These are phyloP conservation scores for Aegilops bicornis DNA, from an alignment of 176 grass and related monocot genomes.

Conservation along the genomic window DNA sequence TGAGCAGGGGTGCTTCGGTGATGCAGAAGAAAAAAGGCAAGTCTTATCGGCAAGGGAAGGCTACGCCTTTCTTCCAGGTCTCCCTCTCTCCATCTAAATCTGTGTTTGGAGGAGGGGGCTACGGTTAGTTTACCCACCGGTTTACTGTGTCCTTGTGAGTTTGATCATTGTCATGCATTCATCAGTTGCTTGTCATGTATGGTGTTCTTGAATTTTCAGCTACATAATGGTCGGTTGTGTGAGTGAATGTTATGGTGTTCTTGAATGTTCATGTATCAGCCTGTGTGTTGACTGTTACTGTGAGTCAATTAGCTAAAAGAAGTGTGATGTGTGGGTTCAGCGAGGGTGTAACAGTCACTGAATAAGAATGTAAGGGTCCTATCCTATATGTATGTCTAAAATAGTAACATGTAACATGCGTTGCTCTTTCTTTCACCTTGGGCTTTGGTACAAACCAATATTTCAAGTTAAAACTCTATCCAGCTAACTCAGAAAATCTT, in stretches of 20 bases:
- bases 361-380: background rate
- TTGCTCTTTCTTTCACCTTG: background rate
- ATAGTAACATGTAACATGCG: background rate
- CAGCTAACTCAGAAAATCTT: too few relatives aligned
- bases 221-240: background rate
- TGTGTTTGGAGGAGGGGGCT: conserved; percentile 30
- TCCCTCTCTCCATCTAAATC: conserved; percentile 63
- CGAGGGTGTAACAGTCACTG: background rate
- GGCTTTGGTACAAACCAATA: background rate
- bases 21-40: conserved; percentile 59
- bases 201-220: background rate
- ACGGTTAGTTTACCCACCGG: conserved; percentile 10
- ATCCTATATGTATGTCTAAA: background rate
- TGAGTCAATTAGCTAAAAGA: background rate
- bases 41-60: conserved; percentile 80
- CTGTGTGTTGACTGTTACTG: background rate
- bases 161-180: background rate
- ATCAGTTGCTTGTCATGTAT: background rate
- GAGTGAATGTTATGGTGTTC: background rate
- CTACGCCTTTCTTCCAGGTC: conserved; percentile 80
- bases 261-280: background rate
- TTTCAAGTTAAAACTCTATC: background rate
- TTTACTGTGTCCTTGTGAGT: conserved; percentile 13
- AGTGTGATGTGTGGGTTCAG: background rate
- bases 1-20: conserved; percentile 29